Evolutionary conservation across 441 rosid species (phyloP), one percentile per base, ranked within the genome.

Genomic region (Pelargonium citronellum): DNA sequence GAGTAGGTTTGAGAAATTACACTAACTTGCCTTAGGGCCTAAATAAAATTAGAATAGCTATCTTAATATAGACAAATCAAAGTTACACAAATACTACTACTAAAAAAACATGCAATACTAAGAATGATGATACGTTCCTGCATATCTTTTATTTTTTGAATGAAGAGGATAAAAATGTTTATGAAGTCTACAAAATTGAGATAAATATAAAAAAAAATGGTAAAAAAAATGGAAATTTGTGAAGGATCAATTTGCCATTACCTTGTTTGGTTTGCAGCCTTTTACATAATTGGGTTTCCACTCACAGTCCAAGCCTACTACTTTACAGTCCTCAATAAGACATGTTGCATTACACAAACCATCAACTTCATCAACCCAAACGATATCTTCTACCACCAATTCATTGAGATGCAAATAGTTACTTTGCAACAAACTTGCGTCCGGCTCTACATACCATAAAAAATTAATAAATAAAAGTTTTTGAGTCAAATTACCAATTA

Each of bases 241-340:
- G 17, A 60, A 7, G 4, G 34, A 63, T 63, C 37, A 68, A 66
- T 71, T 2, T 1, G 22, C 13, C 24, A 46, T 58, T 83, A 94
- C 99, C 92, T 86, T 87, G 87, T 83, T 91, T 22, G 87, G 89
- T 78, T 82, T 82, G 80, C 86, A 71, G 69, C 96, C 96, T 84
- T 87, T 91, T 16, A 49, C 77, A 78, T 80, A 86, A 83, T 87
- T 94, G 39, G 97, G 99, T 77, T 87, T 94, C 99, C 97, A 94
- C 83, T 94, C 99, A 79, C 94, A 91, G 79, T 94, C 99, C 77
- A 91, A 10, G 22, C 97, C 98, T 44, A 87, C 83, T 17, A 94
- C 90, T 83, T 83, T 94, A 79, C 89, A 83, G 73, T 66, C 86
- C 80, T 90, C 88, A 64, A 94, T 86, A 71, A 74, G 70, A 71